These are phyloP conservation scores for Cucurbita ficifolia DNA, from an alignment of 306 rosid genomes.

Conservation along the genomic window DNA sequence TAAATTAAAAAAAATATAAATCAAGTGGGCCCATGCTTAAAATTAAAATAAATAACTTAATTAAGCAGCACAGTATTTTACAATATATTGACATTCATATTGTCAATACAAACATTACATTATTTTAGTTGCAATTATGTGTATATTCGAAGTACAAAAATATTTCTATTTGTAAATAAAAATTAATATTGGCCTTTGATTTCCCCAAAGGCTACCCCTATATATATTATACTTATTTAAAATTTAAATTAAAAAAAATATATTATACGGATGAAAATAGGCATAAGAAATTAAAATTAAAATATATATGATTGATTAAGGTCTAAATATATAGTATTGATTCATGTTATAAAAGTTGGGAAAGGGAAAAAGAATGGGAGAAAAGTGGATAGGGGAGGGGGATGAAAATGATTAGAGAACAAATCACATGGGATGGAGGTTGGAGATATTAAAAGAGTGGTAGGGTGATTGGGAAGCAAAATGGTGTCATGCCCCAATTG, in stretches of 20 bases:
- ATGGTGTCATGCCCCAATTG: neutral
- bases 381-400: neutral
- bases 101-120: neutral
- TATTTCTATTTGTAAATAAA: too few species aligned
- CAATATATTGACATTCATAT: neutral
- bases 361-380: neutral
- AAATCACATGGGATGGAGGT: neutral
- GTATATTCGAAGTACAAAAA: neutral
- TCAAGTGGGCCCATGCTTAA: neutral
- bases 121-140: too few species aligned
- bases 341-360: neutral
- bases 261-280: too few species aligned
- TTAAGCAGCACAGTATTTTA: too few species aligned
- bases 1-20: too few species aligned
- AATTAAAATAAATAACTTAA: too few species aligned
- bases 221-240: too few species aligned
- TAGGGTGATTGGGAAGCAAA: neutral
- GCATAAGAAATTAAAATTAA: too few species aligned
- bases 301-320: too few species aligned
- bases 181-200: neutral
- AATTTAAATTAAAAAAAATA: too few species aligned
- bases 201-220: neutral
- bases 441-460: neutral
- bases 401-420: neutral
- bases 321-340: neutral